phyloP scores from a whole-genome alignment of 208 protist genomes.

The Trypanosoma cruzi region DNA sequence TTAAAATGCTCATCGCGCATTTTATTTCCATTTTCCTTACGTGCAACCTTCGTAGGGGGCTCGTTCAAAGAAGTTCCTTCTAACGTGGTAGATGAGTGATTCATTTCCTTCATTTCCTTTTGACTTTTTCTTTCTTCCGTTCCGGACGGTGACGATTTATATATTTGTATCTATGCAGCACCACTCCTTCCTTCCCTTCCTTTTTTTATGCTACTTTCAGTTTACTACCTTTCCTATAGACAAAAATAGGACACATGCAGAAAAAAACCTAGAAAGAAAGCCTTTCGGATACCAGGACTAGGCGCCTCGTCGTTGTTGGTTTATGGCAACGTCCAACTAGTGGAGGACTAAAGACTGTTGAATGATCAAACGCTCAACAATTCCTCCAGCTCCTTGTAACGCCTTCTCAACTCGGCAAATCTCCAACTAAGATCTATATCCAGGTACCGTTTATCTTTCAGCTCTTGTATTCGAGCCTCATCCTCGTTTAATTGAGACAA shows the following conservation, averaged over 20 bases:
- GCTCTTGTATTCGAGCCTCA: constrained; percentile 68
- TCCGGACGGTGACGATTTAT: too few relatives aligned
- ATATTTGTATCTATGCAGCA: too few relatives aligned
- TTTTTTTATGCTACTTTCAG: neutral
- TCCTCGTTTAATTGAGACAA: constrained; percentile 85
- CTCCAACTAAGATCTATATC: constrained; percentile 86
- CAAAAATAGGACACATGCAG: neutral
- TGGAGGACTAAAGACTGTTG: neutral
- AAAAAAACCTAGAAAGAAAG: neutral
- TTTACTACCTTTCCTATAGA: neutral
- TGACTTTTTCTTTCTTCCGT: constrained; percentile 11
- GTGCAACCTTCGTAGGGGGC: constrained; percentile 17
- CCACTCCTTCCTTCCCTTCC: neutral
- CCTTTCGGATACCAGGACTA: neutral
- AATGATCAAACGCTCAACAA: constrained; percentile 27
- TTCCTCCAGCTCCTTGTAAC: constrained; percentile 71
- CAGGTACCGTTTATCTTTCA: constrained; percentile 75
- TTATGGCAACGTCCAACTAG: constrained; percentile 4
- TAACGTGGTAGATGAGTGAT: neutral
- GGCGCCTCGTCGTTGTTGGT: neutral
- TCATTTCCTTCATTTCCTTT: neutral
- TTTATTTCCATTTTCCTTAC: constrained; percentile 1
- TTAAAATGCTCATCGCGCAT: neutral
- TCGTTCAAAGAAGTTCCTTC: neutral
- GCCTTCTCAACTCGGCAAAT: constrained; percentile 65